Base-by-base conservation (phyloP, 192 early-diverging fungal species). In the Coemansia sp. region DNA sequence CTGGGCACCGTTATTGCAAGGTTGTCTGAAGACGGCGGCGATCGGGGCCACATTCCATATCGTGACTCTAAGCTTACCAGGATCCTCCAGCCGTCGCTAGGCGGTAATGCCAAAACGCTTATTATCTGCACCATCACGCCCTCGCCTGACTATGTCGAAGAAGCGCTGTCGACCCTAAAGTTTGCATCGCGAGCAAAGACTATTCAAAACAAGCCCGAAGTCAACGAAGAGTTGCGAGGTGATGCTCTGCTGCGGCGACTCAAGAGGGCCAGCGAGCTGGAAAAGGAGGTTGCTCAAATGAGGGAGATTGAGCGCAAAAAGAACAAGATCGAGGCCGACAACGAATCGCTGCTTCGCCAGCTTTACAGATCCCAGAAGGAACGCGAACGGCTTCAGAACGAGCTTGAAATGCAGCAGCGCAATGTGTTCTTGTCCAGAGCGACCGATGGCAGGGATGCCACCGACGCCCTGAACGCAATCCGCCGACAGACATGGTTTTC, bases 21-120 rank as follows among this genome's bases (percentile, higher is more conserved):
- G 51, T 60, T 98, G 17, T 92, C 95, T 2, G 80, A 80, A 22
- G 79, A 81, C 34, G 75, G 75, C 29, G 63, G 70, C 23, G 77
- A 73, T 31, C 55, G 60, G n/a, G 83, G 81, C 1, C 95, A 97
- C 70, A 90, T 99, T 42, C 96, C 96, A 1, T 99, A 90, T 70
- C 89, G 96, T 29, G 96, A 99, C 62, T 97, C 94, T 0, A 97
- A 97, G 55, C 66, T 99, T 35, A 99, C 96, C 2, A 80, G 96
- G 18, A 91, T 99, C 21, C 64, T 99, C 17, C 94, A 97, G 65
- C 81, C 88, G 5, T 94, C 96, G 0, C 78, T 99, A 4, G 88
- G 88, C 6, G 96, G 96, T 31, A 92, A 90, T 58, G 90, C 94
- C 0, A 81, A 85, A 13, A 89, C 94, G 1, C 83, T 88, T 8